Evolutionary conservation across 768 basidiomycete genomes (phyloP).

Genomic region (Collybia nuda): DNA sequence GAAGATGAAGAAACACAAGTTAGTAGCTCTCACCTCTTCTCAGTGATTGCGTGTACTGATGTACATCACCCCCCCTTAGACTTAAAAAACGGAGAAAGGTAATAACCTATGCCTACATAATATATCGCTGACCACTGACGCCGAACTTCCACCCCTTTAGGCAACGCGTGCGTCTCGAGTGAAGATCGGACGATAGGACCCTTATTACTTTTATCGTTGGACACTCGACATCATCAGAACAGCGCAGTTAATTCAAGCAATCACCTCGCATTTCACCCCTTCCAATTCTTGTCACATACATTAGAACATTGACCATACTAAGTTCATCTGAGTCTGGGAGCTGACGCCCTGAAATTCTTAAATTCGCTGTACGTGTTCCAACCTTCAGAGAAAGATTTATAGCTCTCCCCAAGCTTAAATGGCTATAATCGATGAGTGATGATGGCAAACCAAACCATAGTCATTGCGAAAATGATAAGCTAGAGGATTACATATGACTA

Average conservation of each 20-base stretch:
- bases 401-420: too few species aligned
- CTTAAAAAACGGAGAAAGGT: slow-evolving; percentile 91
- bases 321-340: too few species aligned
- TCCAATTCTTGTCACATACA: background rate
- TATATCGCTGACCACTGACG: slow-evolving; percentile 14
- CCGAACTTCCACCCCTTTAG: slow-evolving; percentile 23
- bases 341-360: too few species aligned
- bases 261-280: slow-evolving; percentile 1
- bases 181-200: slow-evolving; percentile 30
- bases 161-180: slow-evolving; percentile 41
- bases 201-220: slow-evolving; percentile 3
- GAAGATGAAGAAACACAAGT: slow-evolving; percentile 99
- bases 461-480: too few species aligned
- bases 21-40: slow-evolving; percentile 28
- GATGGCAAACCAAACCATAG: too few species aligned
- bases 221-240: slow-evolving; percentile 1
- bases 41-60: slow-evolving; percentile 1
- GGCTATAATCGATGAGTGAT: too few species aligned
- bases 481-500: too few species aligned
- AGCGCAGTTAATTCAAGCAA: slow-evolving; percentile 15
- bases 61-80: slow-evolving; percentile 36
- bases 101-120: slow-evolving; percentile 20
- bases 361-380: too few species aligned
- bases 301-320: too few species aligned
- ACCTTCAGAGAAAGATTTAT: too few species aligned